Base-by-base conservation (phyloP, 176 grass and related monocot genomes). In the Carex littledalei region DNA sequence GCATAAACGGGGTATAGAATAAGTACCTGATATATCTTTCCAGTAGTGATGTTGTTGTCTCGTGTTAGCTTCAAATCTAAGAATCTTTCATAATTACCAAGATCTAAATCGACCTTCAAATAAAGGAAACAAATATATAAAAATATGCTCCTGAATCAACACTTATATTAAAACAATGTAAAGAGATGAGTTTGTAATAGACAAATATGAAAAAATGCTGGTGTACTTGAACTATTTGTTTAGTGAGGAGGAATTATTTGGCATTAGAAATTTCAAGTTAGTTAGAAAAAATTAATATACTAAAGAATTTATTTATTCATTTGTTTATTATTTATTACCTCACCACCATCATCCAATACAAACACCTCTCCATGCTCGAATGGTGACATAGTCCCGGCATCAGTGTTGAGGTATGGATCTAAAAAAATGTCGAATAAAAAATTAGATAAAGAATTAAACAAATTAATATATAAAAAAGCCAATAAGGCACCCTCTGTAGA, bases 331-430 rank as follows among this genome's bases (percentile, higher is more conserved):
- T 68, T 15, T 86, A 20, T 83, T 89, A 99, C 97, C 97, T 99
- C 97, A 29, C 97, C 97, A 35, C 97, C 97, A 85, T 99, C 97
- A 67, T 99, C 93, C 76, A 99, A 79, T 84, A 99, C 97, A 87
- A 96, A 99, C 8, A 99, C 97, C 53, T 99, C 97, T 3, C 97
- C 97, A 18, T 99, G 97, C 90, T 99, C 97, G 58, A 94, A 94
- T 1, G 97, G 97, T 47, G 97, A 94, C 97, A 99, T 99, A 59
- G 97, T 99, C 82, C 97, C 97, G 29, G 97, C 97, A 90, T 99
- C 93, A 15, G 91, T 99, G 74, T 99, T 99, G 45, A 99, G 90
- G 83, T 99, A 99, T 29, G 97, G 96, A 95, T 99, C 96, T 99
- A 89, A 87, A 86, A 52, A 88, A 39, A 43, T 9, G 6, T 45